Evolutionary conservation across 179 eudicot species (phyloP).

Genomic region (Sideroxylon spinosum): DNA sequence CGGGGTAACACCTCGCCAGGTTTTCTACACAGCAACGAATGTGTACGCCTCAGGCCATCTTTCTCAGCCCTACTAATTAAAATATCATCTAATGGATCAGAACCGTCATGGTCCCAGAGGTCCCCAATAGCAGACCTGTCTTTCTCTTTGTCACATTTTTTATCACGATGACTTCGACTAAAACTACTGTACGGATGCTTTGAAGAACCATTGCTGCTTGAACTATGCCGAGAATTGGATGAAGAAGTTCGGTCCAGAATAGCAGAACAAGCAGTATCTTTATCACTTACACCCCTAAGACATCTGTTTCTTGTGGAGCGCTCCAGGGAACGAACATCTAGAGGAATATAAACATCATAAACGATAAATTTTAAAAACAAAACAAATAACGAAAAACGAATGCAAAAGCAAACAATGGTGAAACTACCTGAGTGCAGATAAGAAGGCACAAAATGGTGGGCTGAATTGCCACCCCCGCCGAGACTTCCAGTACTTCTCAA

Average conservation of each 20-base stretch:
- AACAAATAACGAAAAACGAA: not conserved
- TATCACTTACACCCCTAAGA: constrained; percentile 38
- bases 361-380: not conserved
- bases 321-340: constrained; percentile 25
- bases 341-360: constrained; percentile 12
- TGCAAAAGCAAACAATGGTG: not conserved
- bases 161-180: constrained; percentile 55
- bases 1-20: constrained; percentile 43
- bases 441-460: constrained; percentile 50
- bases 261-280: constrained; percentile 24
- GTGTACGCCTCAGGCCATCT: constrained; percentile 52
- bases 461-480: constrained; percentile 49
- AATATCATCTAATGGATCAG: constrained; percentile 48
- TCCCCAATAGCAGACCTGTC: constrained; percentile 36
- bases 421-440: constrained; percentile 40
- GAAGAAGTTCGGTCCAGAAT: constrained; percentile 13
- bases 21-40: constrained; percentile 51
- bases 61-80: constrained; percentile 49
- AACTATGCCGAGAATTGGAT: constrained; percentile 41
- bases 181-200: constrained; percentile 70
- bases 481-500: constrained; percentile 59
- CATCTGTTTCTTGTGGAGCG: constrained; percentile 35
- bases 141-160: constrained; percentile 41
- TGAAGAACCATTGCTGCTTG: constrained; percentile 52
- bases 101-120: constrained; percentile 44